Base-by-base conservation (phyloP, 257 asterid genomes). In the Buddleja alternifolia region DNA sequence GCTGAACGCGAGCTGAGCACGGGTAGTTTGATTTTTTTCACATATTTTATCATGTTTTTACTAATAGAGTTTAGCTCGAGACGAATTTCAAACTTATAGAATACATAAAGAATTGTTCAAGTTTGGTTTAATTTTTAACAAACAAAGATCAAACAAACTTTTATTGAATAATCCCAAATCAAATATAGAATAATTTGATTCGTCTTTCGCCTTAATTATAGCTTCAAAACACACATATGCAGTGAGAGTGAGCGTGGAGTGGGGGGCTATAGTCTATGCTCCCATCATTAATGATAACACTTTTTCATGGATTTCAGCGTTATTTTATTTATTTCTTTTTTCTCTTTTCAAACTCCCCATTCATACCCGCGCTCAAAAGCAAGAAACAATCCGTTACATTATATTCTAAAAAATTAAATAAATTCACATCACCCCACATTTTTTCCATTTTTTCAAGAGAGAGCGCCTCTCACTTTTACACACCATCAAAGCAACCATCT, bases 231-330 rank as follows among this genome's bases (percentile, higher is more conserved):
- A 19, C 51, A 58, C 10, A 66, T 56, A 60, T 70, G 15, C 4
- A 56, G 75, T 58, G 82, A 70, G 34, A n/a, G 78, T 63, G 79
- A 70, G 82, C 56, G 71, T 84, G 83, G 85, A 54, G 46, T 61
- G 72, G 78, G 86, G 78, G 75, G 74, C 63, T 77, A 23, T 77
- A 32, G 48, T 71, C 76, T 39, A 19, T 57, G 71, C 77, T 67
- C 73, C 56, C 76, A 77, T 83, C 77, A 89, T 77, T 85, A 73
- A 85, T 79, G 74, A 77, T 63, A 55, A 29, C n/a, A n/a, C 5
- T 29, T 70, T 80, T 93, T 85, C 96, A 81, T 92, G 98, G 94
- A 80, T 75, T 92, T 92, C 94, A 89, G 98, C 78, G 94, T 84
- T 84, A 1, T 74, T 72, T 56, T 60, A n/a, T 39, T 69, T 57